These are phyloP conservation scores for Triadica sebifera DNA, from an alignment of 345 rosid genomes.

Conservation along the genomic window DNA sequence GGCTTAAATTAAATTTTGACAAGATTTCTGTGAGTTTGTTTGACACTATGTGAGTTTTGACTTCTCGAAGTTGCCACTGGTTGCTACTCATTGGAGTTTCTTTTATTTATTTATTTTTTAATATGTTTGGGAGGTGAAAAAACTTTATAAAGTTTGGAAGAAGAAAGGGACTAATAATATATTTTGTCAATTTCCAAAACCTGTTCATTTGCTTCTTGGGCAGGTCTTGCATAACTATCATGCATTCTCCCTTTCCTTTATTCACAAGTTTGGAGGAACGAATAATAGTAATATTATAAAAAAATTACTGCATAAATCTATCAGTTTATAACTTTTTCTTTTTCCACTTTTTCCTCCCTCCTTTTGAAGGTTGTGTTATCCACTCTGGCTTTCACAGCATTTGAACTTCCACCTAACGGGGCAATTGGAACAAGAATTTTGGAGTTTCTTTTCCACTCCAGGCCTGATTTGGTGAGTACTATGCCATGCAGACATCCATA, in stretches of 20 bases:
- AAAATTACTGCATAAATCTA: conserved; percentile 9
- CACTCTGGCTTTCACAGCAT: conserved; percentile 93
- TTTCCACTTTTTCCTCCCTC: conserved; percentile 15
- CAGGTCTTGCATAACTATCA: neutral
- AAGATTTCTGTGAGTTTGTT: neutral
- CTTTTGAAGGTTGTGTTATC: conserved; percentile 76
- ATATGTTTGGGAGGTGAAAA: neutral
- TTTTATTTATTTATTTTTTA: neutral
- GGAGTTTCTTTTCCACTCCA: conserved; percentile 87
- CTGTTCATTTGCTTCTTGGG: neutral
- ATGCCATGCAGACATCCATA: conserved; percentile 1
- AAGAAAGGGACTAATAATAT: neutral
- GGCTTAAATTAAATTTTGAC: neutral
- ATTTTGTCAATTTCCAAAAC: neutral
- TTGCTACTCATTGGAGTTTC: neutral
- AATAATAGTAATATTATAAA: too few relatives aligned
- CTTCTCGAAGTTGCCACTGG: neutral
- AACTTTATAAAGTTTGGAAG: neutral
- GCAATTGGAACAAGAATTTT: conserved; percentile 88
- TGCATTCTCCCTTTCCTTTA: neutral
- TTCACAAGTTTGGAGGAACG: neutral
- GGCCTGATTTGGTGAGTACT: conserved; percentile 74
- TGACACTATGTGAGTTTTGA: neutral
- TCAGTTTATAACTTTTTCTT: neutral
- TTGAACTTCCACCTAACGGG: conserved; percentile 98